Evolutionary conservation across 768 basidiomycete genomes (phyloP), one percentile per base, ranked within the genome.

Genomic region (Trametes meyenii): DNA sequence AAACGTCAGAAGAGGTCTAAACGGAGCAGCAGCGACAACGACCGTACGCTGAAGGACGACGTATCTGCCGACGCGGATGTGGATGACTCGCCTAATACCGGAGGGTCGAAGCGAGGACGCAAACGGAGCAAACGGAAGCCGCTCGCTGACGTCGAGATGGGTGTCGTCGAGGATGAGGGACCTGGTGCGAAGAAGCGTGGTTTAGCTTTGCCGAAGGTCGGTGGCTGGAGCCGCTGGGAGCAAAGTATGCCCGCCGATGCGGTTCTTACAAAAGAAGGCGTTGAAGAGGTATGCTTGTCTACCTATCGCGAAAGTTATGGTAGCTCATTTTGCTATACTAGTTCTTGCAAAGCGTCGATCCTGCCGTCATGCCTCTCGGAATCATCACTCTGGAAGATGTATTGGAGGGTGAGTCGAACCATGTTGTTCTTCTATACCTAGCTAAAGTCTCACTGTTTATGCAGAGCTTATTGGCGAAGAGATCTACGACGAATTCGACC

Each of bases 311-410:
- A 33, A 33, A 8, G 8, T 26, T 5, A 10, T 21, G 4, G 21
- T 51, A 4, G 17, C 1, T 26, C 35, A 23, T 29, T 23, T 39
- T 6, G 48, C 44, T 23, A 19, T 56, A 2, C 7, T 48, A 91
- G 85, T 94, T 94, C 76, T 77, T 96, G 72, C 87, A 89, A 77
- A 83, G 83, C 42, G 83, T 94, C 55, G 92, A 95, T 71, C 90
- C 88, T 0, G 85, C 87, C 19, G 80, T 94, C 36, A 89, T 88
- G 79, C 93, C 92, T 2, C 79, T 95, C 24, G 94, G 94, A 51
- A 93, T 96, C 67, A 95, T 96, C 62, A 96, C 94, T 0, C 81
- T 96, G 2, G 94, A 96, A 74, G 94, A 96, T 65, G 91, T 96
- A 10, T 79, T 96, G 11, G 94, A 96, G 84, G 90, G 90, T 89